phyloP scores from a whole-genome alignment of 345 rosid species.

The Adansonia digitata region DNA sequence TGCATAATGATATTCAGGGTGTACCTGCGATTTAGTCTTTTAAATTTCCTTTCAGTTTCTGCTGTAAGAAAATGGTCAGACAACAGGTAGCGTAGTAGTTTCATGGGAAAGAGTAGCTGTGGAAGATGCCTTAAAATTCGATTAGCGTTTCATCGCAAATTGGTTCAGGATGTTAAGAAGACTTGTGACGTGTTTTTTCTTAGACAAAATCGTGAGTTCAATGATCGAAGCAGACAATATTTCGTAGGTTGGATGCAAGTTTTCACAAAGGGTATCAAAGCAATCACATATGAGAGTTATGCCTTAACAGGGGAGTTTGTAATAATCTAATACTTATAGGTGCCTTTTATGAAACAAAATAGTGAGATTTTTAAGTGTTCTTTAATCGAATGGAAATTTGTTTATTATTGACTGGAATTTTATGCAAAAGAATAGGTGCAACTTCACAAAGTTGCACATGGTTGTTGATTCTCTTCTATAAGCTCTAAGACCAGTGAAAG shows the following conservation, averaged over 20 bases:
- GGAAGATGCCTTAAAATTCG: neutral
- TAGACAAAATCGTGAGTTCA: too few relatives aligned
- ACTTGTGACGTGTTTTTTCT: too few relatives aligned
- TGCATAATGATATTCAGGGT: neutral
- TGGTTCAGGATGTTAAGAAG: neutral
- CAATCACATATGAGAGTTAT: too few relatives aligned
- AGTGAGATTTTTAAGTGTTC: too few relatives aligned
- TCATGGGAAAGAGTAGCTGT: neutral
- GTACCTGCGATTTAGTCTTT: neutral
- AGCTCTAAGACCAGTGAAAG: slow-evolving; percentile 16
- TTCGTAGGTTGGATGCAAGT: too few relatives aligned
- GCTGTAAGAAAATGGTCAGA: neutral
- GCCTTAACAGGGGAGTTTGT: too few relatives aligned
- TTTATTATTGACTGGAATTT: slow-evolving; percentile 1
- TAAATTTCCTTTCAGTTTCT: neutral
- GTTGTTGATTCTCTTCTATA: slow-evolving; percentile 7
- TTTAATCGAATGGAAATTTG: neutral
- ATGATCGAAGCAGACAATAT: too few relatives aligned
- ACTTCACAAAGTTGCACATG: slow-evolving; percentile 12
- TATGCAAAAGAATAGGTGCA: slow-evolving; percentile 7
- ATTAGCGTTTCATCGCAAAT: neutral
- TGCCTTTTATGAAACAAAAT: too few relatives aligned
- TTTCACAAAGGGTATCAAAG: too few relatives aligned
- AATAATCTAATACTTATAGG: too few relatives aligned
- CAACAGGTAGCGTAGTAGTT: neutral